Evolutionary conservation across 73 alveolate species (phyloP), one percentile per base, ranked within the genome.

Genomic region (Durusdinium trenchii): DNA sequence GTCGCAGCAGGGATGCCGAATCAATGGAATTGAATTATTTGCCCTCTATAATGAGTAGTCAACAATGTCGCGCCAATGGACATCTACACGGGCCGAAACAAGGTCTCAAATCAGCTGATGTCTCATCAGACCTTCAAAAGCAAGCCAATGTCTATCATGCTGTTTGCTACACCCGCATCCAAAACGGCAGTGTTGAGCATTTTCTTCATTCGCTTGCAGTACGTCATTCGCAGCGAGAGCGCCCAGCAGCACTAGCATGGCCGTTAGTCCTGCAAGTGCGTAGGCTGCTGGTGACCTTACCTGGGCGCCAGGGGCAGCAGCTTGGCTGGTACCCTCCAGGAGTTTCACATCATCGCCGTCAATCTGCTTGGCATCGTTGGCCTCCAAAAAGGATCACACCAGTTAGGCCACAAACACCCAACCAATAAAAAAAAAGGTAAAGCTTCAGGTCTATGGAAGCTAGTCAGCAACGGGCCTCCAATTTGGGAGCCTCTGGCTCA

Each of bases 171-270:
- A n/a, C n/a, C n/a, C n/a, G n/a, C n/a, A n/a, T n/a, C n/a, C n/a
- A n/a, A n/a, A n/a, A n/a, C n/a, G n/a, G n/a, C n/a, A n/a, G n/a
- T n/a, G n/a, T n/a, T n/a, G n/a, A n/a, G n/a, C n/a, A 35, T 45
- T 40, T 84, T 84, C 94, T 6, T 84, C 94, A 7, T 38, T 51
- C 7, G 35, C 91, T 26, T 81, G 91, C 91, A 81, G 32, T 73
- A 62, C 76, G 52, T 84, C 94, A 40, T 84, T 84, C 26, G 94
- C 76, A 35, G 94, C 94, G 45, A 84, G 52, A 14, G 76, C 94
- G 32, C 69, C 91, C 28, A 81, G 48, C 9, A 84, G 94, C 28
- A 84, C 38, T n/a, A 62, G 76, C 42, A 51, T 9, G n/a, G 51
- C 54, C 18, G 71, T 75, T 10, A 32, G 3, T 50, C 54, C 51